Percentiles rank a stretch among this genome's conserved stretches.
Evolutionary conservation across 257 asterid species (phyloP).

Genomic region (Nicotiana tomentosiformis): DNA sequence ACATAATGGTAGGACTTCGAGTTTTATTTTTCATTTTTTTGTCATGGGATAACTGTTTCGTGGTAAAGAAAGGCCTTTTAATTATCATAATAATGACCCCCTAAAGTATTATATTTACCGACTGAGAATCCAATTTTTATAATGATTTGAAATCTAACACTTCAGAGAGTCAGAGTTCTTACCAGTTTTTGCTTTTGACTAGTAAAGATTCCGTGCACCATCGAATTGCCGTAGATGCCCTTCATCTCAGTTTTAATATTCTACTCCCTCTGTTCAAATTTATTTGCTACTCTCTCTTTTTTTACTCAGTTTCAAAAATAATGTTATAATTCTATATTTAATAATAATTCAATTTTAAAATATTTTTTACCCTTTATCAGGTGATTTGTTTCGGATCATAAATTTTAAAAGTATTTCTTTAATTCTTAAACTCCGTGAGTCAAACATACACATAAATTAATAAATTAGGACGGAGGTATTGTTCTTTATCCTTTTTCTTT

Average conservation of each 20-base stretch:
- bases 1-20: neutral
- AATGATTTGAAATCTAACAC: conserved; percentile 15
- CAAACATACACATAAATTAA: no score
- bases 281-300: no score
- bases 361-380: no score
- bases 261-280: no score
- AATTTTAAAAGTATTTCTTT: no score
- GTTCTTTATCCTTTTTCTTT: no score
- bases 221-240: conserved; percentile 17
- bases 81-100: neutral
- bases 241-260: neutral
- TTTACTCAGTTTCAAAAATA: no score
- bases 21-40: neutral
- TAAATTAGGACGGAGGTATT: no score
- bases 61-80: neutral
- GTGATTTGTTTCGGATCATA: no score
- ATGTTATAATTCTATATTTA: no score
- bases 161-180: conserved; percentile 9
- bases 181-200: conserved; percentile 38
- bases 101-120: neutral
- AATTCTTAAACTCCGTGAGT: no score
- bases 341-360: no score
- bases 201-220: conserved; percentile 29
- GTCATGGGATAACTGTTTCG: neutral
- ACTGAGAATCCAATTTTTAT: neutral